phyloP scores from a whole-genome alignment of 2,329 filamentous ascomycete species.

The Hypoxylon sp. region DNA sequence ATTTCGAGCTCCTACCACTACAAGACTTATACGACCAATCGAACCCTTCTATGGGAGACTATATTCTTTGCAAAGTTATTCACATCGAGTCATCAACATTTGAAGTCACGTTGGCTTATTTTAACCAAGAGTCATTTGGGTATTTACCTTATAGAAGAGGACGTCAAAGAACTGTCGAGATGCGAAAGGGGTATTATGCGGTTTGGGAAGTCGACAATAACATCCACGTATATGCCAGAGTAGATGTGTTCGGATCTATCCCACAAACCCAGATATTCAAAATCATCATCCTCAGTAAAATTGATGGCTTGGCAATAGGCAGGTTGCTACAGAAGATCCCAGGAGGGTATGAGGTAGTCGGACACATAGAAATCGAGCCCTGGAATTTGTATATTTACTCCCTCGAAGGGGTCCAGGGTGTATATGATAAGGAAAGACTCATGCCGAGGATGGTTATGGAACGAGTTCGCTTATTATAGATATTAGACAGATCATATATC shows the following conservation, averaged over 20 bases:
- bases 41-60: not conserved
- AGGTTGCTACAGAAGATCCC: not conserved
- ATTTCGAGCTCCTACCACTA: not conserved
- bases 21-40: not conserved
- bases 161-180: too few species aligned
- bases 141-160: too few species aligned
- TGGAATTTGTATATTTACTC: not conserved
- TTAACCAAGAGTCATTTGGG: not conserved
- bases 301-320: not conserved
- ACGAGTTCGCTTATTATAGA: conserved; percentile 3
- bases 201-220: too few species aligned
- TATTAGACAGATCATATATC: not conserved
- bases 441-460: not conserved
- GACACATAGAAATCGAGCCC: not conserved
- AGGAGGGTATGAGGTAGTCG: not conserved
- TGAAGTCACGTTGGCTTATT: not conserved
- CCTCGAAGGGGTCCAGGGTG: not conserved
- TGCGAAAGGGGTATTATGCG: too few species aligned
- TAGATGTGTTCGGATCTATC: not conserved
- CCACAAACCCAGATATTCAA: not conserved
- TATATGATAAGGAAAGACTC: not conserved
- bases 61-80: not conserved
- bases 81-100: not conserved
- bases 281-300: not conserved
- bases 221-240: not conserved